Base-by-base conservation (phyloP, 805 yeast genomes). In the Nakazawaea peltata region DNA sequence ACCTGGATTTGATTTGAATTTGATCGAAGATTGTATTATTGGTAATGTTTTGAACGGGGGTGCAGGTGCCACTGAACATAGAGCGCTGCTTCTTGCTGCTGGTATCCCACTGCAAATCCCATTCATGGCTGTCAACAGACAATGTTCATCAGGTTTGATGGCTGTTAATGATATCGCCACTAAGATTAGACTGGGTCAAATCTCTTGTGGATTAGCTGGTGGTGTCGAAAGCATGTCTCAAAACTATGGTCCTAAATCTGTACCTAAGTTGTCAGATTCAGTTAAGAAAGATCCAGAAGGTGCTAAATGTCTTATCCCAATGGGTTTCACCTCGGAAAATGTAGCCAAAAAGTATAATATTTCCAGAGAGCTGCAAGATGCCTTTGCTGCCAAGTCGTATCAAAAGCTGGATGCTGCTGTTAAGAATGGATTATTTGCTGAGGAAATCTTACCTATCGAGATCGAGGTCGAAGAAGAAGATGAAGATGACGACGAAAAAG, bases 241-340 rank as follows among this genome's bases (percentile, higher is more conserved):
- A 44, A 79, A 80, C 63, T 87, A 83, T 57, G 92, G 92, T n/a
- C 82, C 92, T 17, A 71, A 72, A 46, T 75, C 90, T 27, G 62
- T 80, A 40, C 81, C 86, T 9, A 61, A 65, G 28, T 65, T 80
- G 41, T 75, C 84, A 10, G 68, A 71, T 15, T 28, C 33, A 4
- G 60, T 61, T 13, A 52, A 74, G 49, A 51, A 63, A 30, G 53
- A 54, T 8, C 56, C 66, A 45, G 50, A 55, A 33, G 71, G 64
- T 31, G 79, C 81, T n/a, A 65, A 65, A 42, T 90, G 97, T 62
- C 63, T 81, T 58, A 75, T 90, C 43, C 97, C 97, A 45, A 90
- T 90, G 97, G 97, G 97, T 30, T 78, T 80, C 50, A 90, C 97
- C 36, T 83, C 86, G 53, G 97, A 90, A 65, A 90, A 90, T 57